phyloP scores from a whole-genome alignment of 176 grass and related monocot genomes.

The Cymbopogon citratus region DNA sequence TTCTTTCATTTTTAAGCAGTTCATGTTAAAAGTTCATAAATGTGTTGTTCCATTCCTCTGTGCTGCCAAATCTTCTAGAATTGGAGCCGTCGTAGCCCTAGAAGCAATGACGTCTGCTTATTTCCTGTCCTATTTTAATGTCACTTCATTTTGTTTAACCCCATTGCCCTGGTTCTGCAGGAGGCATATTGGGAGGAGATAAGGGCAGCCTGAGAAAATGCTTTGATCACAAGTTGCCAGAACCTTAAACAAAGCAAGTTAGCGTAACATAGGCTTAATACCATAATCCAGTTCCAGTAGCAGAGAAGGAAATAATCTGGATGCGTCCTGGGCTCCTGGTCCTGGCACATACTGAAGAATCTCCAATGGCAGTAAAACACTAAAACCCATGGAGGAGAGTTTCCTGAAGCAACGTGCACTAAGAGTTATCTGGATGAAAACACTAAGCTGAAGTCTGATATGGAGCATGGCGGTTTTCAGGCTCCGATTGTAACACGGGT shows the following conservation, averaged over 20 bases:
- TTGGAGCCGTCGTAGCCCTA: neutral
- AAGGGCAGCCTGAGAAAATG: slow-evolving; percentile 75
- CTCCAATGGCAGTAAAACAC: neutral
- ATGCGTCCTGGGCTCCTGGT: neutral
- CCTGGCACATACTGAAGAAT: neutral
- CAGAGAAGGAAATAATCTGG: neutral
- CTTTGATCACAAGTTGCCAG: slow-evolving; percentile 42
- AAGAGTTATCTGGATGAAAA: neutral
- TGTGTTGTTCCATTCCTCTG: neutral
- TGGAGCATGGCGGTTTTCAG: neutral
- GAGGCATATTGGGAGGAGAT: slow-evolving; percentile 72
- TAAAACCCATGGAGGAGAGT: neutral
- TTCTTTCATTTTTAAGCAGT: neutral
- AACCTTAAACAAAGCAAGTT: slow-evolving; percentile 9
- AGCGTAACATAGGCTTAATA: neutral
- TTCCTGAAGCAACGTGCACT: no score
- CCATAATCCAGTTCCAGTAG: neutral
- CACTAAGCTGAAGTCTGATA: neutral
- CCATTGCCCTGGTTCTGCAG: slow-evolving; percentile 27
- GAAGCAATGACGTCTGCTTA: neutral
- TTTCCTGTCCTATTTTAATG: neutral
- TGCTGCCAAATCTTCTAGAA: neutral
- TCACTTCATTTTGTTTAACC: neutral
- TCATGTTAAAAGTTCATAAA: neutral
- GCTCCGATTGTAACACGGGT: neutral